phyloP scores from a whole-genome alignment of 306 rosid species.

The Lagenaria siceraria region DNA sequence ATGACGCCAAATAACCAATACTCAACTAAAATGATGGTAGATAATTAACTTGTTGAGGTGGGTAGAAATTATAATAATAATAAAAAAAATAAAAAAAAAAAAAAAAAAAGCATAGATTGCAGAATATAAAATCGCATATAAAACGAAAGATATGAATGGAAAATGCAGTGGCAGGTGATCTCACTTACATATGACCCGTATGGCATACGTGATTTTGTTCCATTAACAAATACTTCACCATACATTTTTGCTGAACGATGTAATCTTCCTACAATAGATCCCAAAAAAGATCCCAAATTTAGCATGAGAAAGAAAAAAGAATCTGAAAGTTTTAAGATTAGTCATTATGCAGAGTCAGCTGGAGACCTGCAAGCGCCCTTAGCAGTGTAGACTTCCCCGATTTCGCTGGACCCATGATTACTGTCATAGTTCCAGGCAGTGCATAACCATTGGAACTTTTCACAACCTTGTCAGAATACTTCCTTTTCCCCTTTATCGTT shows the following conservation, averaged over 20 bases:
- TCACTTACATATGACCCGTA: constrained; percentile 90
- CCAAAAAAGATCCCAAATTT: constrained; percentile 13
- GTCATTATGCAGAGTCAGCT: constrained; percentile 6
- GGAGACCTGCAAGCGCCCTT: constrained; percentile 78
- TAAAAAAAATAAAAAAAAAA: no score
- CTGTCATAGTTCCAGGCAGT: constrained; percentile 90
- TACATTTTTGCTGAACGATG: constrained; percentile 69
- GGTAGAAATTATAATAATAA: no score
- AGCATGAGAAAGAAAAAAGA: constrained; percentile 12
- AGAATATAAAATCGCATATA: neutral
- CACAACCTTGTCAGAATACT: constrained; percentile 81
- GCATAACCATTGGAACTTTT: constrained; percentile 99
- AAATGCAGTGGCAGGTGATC: constrained; percentile 7
- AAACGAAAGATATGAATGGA: neutral
- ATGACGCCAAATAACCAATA: neutral
- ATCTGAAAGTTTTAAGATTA: neutral
- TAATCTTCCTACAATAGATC: constrained; percentile 57
- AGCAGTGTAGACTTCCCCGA: constrained; percentile 90
- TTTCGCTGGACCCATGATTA: constrained; percentile 95
- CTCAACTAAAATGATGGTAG: neutral
- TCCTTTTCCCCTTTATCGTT: constrained; percentile 85
- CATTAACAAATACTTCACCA: constrained; percentile 89
- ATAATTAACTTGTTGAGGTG: neutral
- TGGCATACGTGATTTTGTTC: constrained; percentile 48
- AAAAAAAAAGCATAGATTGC: neutral